Conservation (phyloP, 257 asterid species). For the Plantago elongata region DNA sequence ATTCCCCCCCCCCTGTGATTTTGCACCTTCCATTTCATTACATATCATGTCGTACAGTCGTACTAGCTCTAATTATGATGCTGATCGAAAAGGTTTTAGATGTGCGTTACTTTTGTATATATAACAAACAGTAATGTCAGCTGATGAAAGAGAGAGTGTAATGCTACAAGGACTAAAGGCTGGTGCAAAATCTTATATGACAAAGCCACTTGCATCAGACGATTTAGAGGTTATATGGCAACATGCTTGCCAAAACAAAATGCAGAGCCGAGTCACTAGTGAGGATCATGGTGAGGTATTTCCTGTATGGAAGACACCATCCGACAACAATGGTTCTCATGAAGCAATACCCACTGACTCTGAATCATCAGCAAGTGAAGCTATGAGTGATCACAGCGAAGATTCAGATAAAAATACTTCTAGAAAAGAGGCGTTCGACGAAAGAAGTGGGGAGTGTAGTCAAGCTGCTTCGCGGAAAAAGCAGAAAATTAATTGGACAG, state of each 20-base stretch:
- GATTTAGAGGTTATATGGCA: conserved; percentile 51
- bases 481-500: conserved; percentile 47
- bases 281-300: conserved; percentile 8
- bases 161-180: conserved; percentile 32
- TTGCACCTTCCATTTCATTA: background rate
- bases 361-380: conserved; percentile 15
- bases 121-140: conserved; percentile 45
- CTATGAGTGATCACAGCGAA: background rate
- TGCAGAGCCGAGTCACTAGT: conserved; percentile 1
- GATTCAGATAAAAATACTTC: conserved; percentile 23
- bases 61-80: background rate
- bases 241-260: conserved; percentile 30
- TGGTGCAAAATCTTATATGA: conserved; percentile 41
- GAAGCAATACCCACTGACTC: conserved; percentile 9
- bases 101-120: background rate
- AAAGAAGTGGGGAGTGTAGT: conserved; percentile 17
- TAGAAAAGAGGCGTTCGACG: conserved; percentile 18
- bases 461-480: conserved; percentile 20
- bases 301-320: background rate
- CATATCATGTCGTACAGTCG: background rate
- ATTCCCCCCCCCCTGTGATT: too few species aligned
- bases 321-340: background rate
- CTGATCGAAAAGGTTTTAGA: too few species aligned
- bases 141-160: conserved; percentile 28
- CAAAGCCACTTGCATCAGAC: conserved; percentile 38